Evolutionary conservation across 2,329 filamentous ascomycete species (phyloP).

Genomic region (Lasiodiplodia hormozganensis): DNA sequence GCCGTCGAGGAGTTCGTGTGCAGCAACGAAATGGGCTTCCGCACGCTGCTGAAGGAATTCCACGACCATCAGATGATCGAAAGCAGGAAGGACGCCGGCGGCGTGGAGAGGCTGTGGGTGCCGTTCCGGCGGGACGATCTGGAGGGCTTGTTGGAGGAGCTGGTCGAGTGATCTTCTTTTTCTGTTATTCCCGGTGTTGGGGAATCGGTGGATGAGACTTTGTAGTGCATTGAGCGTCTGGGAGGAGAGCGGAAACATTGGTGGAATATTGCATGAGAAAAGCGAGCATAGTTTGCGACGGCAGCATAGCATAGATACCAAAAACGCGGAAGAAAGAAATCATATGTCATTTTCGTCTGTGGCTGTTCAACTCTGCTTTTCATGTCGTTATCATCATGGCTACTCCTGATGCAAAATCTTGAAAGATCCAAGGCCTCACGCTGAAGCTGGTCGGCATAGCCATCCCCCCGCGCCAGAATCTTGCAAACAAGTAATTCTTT

Average conservation of each 20-base stretch:
- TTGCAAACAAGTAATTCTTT: no score
- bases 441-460: no score
- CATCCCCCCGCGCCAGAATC: no score
- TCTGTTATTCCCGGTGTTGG: no score
- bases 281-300: neutral
- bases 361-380: no score
- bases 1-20: slow-evolving; percentile 97
- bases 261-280: neutral
- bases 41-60: slow-evolving; percentile 94
- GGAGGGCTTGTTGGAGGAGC: slow-evolving; percentile 85
- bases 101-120: slow-evolving; percentile 83
- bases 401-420: no score
- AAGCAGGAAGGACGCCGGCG: slow-evolving; percentile 82
- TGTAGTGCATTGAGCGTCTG: neutral
- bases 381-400: no score
- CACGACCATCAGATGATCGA: slow-evolving; percentile 98
- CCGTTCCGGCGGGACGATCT: slow-evolving; percentile 89
- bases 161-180: slow-evolving; percentile 42
- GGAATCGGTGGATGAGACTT: neutral
- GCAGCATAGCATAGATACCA: slow-evolving; percentile 9
- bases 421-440: no score
- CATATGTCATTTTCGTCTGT: neutral
- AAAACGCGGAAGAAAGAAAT: neutral
- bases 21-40: slow-evolving; percentile 93
- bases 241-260: neutral